Base-by-base conservation (phyloP, 177 flowering plant genomes). In the Vitis hybrid region DNA sequence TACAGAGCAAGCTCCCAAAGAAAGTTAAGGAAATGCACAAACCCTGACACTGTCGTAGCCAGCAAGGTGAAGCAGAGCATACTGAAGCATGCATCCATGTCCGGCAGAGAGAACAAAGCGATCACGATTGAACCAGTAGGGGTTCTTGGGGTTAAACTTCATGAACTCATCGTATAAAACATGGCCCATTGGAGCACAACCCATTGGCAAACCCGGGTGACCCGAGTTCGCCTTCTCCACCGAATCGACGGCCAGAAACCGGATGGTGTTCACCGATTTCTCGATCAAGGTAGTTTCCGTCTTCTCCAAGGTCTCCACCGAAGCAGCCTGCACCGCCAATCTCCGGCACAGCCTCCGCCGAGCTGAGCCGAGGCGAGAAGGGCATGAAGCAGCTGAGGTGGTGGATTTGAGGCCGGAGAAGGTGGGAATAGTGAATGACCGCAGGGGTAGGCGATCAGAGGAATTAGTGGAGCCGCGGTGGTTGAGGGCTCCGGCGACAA, bases 141-240 rank as follows among this genome's bases (percentile, higher is more conserved):
- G 97, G 67, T 92, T 94, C 84, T 92, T 92, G 62, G 98, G 98
- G 74, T 92, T 94, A 70, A 88, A 92, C 76, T 85, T 86, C 98
- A 94, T 92, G 56, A 92, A 70, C 83, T 94, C 97, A 77, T 92
- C 97, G 70, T 88, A 95, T 74, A 95, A 71, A 2, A 90, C 82
- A 70, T 92, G 94, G 52, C 94, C 97, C 91, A 92, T 87, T 5
- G 97, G 97, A 7, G 97, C 97, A 69, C 96, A 90, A 0, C 97
- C 97, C 97, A 92, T 92, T 26, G 97, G 97, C 75, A 92, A 65
- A 15, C 97, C 97, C 1, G 98, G 99, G 76, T 96, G 99, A 9
- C 99, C 98, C 19, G 98, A 92, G 71, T 96, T 93, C 0, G 99
- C 99, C 82, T 93, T 96, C 82, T 96, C 97, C 2, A 96, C 98